Conservation (phyloP, 1,284 basidiomycete species). For the Albatrellus sp. region DNA sequence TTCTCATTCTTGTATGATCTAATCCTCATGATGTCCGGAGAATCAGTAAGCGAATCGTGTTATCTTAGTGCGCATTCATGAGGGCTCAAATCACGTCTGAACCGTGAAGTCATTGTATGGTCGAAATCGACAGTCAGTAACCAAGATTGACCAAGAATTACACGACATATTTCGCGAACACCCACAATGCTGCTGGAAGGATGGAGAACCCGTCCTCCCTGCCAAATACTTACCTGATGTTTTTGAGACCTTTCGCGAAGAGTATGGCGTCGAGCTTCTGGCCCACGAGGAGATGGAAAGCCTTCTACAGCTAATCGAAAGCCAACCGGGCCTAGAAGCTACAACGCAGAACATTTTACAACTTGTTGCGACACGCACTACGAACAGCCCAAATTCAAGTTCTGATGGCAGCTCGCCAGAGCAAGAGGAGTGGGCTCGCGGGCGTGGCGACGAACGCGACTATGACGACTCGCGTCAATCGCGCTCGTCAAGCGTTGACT, state of each 20-base stretch:
- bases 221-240: slow-evolving; percentile 57
- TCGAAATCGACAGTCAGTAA: slow-evolving; percentile 51
- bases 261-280: slow-evolving; percentile 46
- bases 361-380: slow-evolving; percentile 54
- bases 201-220: slow-evolving; percentile 48
- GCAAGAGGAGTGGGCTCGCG: slow-evolving; percentile 6
- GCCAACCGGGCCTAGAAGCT: slow-evolving; percentile 52
- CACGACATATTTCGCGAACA: slow-evolving; percentile 53
- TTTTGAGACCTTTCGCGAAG: slow-evolving; percentile 41
- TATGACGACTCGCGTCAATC: slow-evolving; percentile 17
- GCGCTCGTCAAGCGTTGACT: slow-evolving; percentile 48
- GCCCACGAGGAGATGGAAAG: slow-evolving; percentile 41
- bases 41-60: too few species aligned
- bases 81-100: too few species aligned
- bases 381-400: slow-evolving; percentile 27
- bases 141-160: slow-evolving; percentile 56
- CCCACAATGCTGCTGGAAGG: slow-evolving; percentile 39
- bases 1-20: too few species aligned
- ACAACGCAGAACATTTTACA: slow-evolving; percentile 53
- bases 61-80: too few species aligned
- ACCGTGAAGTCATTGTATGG: slow-evolving; percentile 20
- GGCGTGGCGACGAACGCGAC: slow-evolving; percentile 18
- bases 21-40: too few species aligned
- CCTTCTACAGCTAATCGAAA: slow-evolving; percentile 40
- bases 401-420: slow-evolving; percentile 20